Conservation (phyloP, 805 yeast genomes). For the Yamadazyma olivae region DNA sequence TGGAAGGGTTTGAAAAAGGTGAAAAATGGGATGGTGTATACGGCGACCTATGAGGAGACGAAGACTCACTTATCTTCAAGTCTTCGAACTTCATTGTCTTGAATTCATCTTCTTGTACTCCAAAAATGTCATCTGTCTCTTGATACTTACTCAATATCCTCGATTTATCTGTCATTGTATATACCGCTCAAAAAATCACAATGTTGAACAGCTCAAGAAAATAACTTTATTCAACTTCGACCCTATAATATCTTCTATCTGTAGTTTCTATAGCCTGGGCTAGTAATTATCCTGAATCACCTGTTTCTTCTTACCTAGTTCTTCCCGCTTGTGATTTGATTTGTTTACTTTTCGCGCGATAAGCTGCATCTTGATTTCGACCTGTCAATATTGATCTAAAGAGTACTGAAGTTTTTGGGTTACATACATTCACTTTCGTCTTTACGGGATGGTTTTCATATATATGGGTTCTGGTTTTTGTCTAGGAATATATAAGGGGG, state of each 20-base stretch:
- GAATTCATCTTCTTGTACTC: constrained; percentile 17
- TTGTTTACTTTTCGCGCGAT: neutral
- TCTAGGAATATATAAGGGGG: constrained; percentile 33
- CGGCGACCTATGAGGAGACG: neutral
- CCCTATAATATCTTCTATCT: too few species aligned
- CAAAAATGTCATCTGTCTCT: constrained; percentile 25
- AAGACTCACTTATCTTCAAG: neutral
- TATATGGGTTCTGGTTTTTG: constrained; percentile 11
- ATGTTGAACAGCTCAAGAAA: too few species aligned
- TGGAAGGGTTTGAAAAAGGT: neutral
- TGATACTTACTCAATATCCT: constrained; percentile 11
- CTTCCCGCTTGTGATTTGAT: constrained; percentile 1
- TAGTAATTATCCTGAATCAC: too few species aligned
- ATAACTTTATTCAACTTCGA: too few species aligned
- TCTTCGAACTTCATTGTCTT: constrained; percentile 1
- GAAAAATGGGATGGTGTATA: neutral
- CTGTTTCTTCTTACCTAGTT: too few species aligned
- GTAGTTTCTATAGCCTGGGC: too few species aligned
- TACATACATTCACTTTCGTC: too few species aligned
- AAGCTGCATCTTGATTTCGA: too few species aligned
- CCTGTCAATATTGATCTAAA: too few species aligned
- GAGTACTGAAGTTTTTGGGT: too few species aligned
- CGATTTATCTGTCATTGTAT: constrained; percentile 1
- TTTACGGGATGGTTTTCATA: constrained; percentile 14
- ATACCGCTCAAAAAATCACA: too few species aligned